Base-by-base conservation (phyloP, 2,329 filamentous ascomycete species). In the Alternaria atra region DNA sequence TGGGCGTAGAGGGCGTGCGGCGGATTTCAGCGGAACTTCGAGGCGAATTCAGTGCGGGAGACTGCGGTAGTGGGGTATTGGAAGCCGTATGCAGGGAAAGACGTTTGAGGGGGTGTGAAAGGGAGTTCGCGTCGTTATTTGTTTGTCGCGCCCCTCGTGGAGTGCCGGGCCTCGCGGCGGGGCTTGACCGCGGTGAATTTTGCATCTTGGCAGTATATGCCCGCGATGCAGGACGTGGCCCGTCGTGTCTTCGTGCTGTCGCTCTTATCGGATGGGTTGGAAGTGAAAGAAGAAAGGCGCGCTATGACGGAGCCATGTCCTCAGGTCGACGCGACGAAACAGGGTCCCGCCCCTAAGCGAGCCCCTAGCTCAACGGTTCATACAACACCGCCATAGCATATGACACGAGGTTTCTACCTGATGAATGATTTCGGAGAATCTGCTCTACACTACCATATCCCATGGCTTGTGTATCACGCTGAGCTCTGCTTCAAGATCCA, bases 41-140 rank as follows among this genome's bases (percentile, higher is more conserved):
- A 25, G 73, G 75, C 25, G 75, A 75, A 43, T 66, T 62, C 2
- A 69, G 53, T 29, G 67, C 65, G 5, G 75, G 77, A 32, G 77
- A 78, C 37, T 70, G 65, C 5, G 76, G 75, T 13, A 71, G 62
- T 5, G 73, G 63, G 44, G 73, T 73, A 60, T 69, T 72, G 51
- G 75, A 63, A 47, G 73, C 66, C 30, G 74, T 70, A 64, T 75
- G 69, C 50, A 81, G 73, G 23, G 78, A 79, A 55, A 79, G 76
- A 52, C 77, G 76, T 43, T 78, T 76, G 55, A 75, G 66, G 29
- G 75, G 69, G 52, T 73, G 71, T 47, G 74, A 66, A 57, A 77
- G 73, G 55, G 70, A 71, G 54, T 63, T 71, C 64, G 71, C 66
- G 66, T 78, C 72, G 61, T 72, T 77, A 72, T 76, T 78, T 77